phyloP scores from a whole-genome alignment of 2,329 filamentous ascomycete species.

The Penicillium occitanis region DNA sequence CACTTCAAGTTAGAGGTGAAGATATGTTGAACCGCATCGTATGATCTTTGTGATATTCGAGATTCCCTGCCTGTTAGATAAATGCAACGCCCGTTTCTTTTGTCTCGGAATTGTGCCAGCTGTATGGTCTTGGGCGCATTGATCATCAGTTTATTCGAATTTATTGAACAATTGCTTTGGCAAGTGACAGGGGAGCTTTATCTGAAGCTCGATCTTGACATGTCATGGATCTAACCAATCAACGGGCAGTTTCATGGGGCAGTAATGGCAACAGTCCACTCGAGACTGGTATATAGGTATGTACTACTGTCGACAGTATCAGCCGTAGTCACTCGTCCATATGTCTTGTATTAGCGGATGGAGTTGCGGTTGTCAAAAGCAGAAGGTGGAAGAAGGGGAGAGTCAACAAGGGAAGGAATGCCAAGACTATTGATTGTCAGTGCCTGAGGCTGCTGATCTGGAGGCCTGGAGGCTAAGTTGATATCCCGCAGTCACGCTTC shows the following conservation, averaged over 20 bases:
- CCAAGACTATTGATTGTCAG: slow-evolving; percentile 5
- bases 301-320: neutral
- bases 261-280: neutral
- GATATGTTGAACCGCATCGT: neutral
- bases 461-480: neutral
- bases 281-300: neutral
- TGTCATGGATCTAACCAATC: neutral
- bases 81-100: neutral
- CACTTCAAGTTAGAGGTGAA: neutral
- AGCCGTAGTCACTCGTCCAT: neutral
- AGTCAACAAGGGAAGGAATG: neutral
- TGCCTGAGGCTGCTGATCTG: slow-evolving; percentile 3
- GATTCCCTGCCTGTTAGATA: neutral
- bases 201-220: neutral
- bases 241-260: neutral
- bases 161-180: neutral
- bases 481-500: no score
- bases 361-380: neutral
- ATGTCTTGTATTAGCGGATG: neutral
- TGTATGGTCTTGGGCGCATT: neutral
- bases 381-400: neutral
- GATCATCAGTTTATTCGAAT: neutral
- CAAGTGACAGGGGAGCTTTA: neutral
- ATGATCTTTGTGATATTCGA: neutral
- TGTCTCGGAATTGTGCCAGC: neutral